These are phyloP conservation scores for Plasmodium fragile DNA, from an alignment of 169 alveolate genomes.

Conservation along the genomic window DNA sequence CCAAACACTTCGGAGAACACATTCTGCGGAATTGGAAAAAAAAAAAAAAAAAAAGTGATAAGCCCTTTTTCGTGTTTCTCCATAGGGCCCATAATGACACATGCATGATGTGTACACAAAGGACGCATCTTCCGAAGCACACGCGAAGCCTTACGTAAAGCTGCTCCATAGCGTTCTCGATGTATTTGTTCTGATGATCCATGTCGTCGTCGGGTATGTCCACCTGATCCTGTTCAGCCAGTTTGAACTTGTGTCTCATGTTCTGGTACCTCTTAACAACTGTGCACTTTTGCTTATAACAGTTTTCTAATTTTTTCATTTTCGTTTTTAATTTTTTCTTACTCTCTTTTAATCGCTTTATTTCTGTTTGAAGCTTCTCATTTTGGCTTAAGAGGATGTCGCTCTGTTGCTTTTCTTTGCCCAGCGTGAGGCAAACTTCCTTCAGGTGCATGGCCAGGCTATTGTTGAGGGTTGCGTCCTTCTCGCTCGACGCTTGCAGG, in stretches of 20 bases:
- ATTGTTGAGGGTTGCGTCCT: background rate
- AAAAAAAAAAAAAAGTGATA: background rate
- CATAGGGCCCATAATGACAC: background rate
- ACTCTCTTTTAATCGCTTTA: constrained; percentile 11
- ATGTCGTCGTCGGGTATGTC: constrained; percentile 28
- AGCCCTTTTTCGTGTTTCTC: background rate
- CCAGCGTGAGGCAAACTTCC: constrained; percentile 29
- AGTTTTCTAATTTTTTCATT: constrained; percentile 31
- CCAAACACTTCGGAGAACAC: constrained; percentile 1
- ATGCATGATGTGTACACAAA: background rate
- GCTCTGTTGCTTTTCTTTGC: constrained; percentile 54
- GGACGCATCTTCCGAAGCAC: background rate
- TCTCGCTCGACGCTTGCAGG: background rate
- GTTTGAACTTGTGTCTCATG: constrained; percentile 17
- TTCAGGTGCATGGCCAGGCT: constrained; percentile 23
- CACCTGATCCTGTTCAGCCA: constrained; percentile 9
- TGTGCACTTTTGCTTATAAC: constrained; percentile 20
- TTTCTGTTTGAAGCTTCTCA: constrained; percentile 15
- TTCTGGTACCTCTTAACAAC: constrained; percentile 19
- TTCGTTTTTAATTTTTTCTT: constrained; percentile 17
- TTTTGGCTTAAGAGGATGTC: constrained; percentile 25
- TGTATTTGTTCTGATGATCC: constrained; percentile 22
- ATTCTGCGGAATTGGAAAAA: constrained; percentile 1
- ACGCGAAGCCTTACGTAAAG: constrained; percentile 32
- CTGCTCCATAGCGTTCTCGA: constrained; percentile 52